Conservation (phyloP, 352 stramenopile species). For the Phytophthora europaea region DNA sequence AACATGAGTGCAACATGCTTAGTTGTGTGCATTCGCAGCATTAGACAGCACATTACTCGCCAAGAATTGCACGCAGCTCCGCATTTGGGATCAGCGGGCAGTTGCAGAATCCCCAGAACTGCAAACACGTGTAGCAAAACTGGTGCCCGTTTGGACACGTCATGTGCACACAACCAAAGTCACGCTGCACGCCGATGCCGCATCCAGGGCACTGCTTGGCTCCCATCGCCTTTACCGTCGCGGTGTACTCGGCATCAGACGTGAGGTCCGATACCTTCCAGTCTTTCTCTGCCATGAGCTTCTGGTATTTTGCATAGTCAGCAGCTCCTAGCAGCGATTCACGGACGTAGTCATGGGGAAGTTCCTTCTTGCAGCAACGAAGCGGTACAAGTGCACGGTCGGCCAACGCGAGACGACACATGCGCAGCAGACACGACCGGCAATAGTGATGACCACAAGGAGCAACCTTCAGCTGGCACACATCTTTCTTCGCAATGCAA, state of each 20-base stretch:
- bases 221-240: slow-evolving; percentile 48
- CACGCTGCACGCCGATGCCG: slow-evolving; percentile 75
- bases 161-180: slow-evolving; percentile 86
- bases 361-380: slow-evolving; percentile 77
- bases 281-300: slow-evolving; percentile 56
- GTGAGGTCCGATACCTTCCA: slow-evolving; percentile 69
- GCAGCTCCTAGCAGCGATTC: slow-evolving; percentile 34
- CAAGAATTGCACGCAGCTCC: slow-evolving; percentile 63
- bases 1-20: neutral
- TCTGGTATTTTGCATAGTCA: slow-evolving; percentile 62
- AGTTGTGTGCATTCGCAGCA: neutral
- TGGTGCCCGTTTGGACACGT: slow-evolving; percentile 75
- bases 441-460: slow-evolving; percentile 78
- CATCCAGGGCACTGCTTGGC: slow-evolving; percentile 83
- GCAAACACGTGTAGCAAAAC: slow-evolving; percentile 83
- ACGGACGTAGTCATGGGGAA: slow-evolving; percentile 69
- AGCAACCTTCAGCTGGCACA: slow-evolving; percentile 38
- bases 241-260: slow-evolving; percentile 73
- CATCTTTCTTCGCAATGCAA: slow-evolving; percentile 41
- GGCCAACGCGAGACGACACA: slow-evolving; percentile 65
- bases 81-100: slow-evolving; percentile 70
- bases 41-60: slow-evolving; percentile 42
- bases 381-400: slow-evolving; percentile 72
- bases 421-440: slow-evolving; percentile 58
- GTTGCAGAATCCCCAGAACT: slow-evolving; percentile 57